Conservation (phyloP, 2,329 filamentous ascomycete genomes). For the Alternaria burnsii region DNA sequence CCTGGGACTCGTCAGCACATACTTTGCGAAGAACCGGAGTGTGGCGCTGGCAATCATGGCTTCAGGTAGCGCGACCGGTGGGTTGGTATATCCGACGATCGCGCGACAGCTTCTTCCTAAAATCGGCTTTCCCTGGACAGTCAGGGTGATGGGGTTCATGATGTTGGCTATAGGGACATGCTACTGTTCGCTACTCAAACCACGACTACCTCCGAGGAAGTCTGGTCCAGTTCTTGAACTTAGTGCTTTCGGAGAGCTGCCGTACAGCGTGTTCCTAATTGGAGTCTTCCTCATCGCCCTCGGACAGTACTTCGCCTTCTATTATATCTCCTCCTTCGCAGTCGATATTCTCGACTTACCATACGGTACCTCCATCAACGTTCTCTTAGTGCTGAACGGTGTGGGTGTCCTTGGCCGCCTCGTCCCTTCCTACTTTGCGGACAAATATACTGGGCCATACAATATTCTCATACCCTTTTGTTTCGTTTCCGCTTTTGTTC, state of each 20-base stretch:
- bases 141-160: slow-evolving; percentile 69
- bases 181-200: slow-evolving; percentile 51
- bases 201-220: slow-evolving; percentile 55
- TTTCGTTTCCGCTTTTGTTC: slow-evolving; percentile 56
- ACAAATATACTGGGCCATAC: slow-evolving; percentile 62
- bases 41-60: slow-evolving; percentile 69
- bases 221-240: slow-evolving; percentile 55
- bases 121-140: slow-evolving; percentile 71
- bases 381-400: slow-evolving; percentile 67
- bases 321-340: slow-evolving; percentile 55
- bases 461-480: slow-evolving; percentile 65
- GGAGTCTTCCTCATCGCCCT: slow-evolving; percentile 46
- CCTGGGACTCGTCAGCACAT: slow-evolving; percentile 55
- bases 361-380: slow-evolving; percentile 60
- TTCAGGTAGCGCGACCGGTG: slow-evolving; percentile 68
- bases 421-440: slow-evolving; percentile 62
- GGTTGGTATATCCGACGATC: slow-evolving; percentile 69
- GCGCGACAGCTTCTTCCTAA: slow-evolving; percentile 63
- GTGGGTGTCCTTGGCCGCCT: slow-evolving; percentile 65
- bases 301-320: slow-evolving; percentile 56
- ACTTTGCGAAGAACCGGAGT: slow-evolving; percentile 67
- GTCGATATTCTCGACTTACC: slow-evolving; percentile 57
- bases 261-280: slow-evolving; percentile 51
- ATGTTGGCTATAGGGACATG: slow-evolving; percentile 57
- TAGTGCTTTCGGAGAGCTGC: slow-evolving; percentile 52